A percentile compares a stretch with the other conserved stretches of the same genome.
Evolutionary conservation across 2,329 filamentous ascomycete genomes (phyloP).

Genomic region (Xylaria sp.): DNA sequence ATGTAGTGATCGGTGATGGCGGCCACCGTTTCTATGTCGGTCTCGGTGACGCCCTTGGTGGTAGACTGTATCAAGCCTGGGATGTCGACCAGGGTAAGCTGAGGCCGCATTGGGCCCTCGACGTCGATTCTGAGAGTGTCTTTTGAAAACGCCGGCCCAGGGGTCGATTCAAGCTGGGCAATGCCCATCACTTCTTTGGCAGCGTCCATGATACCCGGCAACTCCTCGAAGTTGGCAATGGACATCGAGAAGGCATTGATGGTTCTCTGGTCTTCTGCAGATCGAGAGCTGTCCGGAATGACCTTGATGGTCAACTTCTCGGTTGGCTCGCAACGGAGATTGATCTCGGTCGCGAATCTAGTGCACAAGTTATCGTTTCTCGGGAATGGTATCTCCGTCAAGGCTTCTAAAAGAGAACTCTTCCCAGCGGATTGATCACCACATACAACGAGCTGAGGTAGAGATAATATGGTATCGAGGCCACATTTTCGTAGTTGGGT

Average conservation of each 20-base stretch:
- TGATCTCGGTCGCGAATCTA: conserved; percentile 6
- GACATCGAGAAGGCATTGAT: not conserved
- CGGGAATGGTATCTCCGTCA: not conserved
- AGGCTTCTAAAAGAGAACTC: not conserved
- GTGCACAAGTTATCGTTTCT: not conserved
- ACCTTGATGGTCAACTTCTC: conserved; percentile 11
- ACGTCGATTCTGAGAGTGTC: conserved; percentile 24
- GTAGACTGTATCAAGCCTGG: conserved; percentile 40
- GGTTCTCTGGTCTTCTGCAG: not conserved
- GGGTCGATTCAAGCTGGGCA: not conserved
- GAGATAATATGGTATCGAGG: conserved; percentile 7
- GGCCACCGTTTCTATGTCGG: conserved; percentile 34
- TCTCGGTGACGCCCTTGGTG: conserved; percentile 33
- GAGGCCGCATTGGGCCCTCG: conserved; percentile 10
- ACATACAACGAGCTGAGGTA: conserved; percentile 52
- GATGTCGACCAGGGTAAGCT: conserved; percentile 39
- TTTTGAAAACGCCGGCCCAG: conserved; percentile 2
- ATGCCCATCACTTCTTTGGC: not conserved
- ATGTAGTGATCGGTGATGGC: conserved; percentile 47
- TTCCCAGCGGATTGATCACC: conserved; percentile 40
- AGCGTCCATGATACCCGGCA: not conserved
- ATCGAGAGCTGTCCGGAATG: not conserved
- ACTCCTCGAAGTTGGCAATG: not conserved
- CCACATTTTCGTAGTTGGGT: conserved; percentile 6
- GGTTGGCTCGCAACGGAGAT: conserved; percentile 8